Percentiles rank a stretch among this genome's conserved stretches.
Conservation (phyloP, 441 rosid genomes). For the Erodium trifolium region DNA sequence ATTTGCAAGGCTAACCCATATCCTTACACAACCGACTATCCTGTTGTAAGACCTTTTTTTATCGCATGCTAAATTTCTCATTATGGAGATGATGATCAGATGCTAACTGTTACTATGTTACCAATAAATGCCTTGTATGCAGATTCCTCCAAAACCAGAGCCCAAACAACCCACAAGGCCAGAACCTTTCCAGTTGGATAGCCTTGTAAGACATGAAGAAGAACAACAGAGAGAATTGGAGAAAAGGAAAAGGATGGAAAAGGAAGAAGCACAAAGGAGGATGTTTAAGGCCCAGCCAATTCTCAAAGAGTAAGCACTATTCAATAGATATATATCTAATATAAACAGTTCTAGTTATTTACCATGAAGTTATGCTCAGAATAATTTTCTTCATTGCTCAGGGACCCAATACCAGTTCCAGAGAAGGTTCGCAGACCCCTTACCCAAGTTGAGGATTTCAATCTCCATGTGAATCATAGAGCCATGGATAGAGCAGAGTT, state of each 20-base stretch:
- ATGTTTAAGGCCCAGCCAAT: slow-evolving; percentile 74
- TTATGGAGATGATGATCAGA: background rate
- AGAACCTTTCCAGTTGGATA: slow-evolving; percentile 83
- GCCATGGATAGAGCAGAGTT: slow-evolving; percentile 82
- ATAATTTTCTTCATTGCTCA: slow-evolving; percentile 10
- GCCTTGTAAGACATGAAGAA: slow-evolving; percentile 80
- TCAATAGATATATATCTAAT: too few relatives aligned
- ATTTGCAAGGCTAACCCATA: slow-evolving; percentile 79
- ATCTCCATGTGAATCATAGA: slow-evolving; percentile 61
- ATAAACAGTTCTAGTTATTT: too few relatives aligned
- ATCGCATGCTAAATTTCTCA: too few relatives aligned
- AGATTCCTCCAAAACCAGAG: slow-evolving; percentile 80
- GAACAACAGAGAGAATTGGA: slow-evolving; percentile 77
- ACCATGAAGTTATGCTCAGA: too few relatives aligned
- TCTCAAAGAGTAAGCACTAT: slow-evolving; percentile 51
- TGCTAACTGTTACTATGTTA: background rate
- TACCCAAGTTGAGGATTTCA: slow-evolving; percentile 66
- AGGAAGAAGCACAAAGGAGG: slow-evolving; percentile 67
- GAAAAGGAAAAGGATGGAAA: slow-evolving; percentile 60
- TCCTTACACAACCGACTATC: slow-evolving; percentile 83
- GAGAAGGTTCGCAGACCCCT: slow-evolving; percentile 83
- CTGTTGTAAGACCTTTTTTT: too few relatives aligned
- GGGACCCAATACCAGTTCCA: slow-evolving; percentile 86
- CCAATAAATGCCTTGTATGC: slow-evolving; percentile 8
- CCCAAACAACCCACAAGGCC: slow-evolving; percentile 78